Evolutionary conservation across 176 grass and related monocot genomes (phyloP), one percentile per base, ranked within the genome.

Genomic region (Ensete ventricosum): DNA sequence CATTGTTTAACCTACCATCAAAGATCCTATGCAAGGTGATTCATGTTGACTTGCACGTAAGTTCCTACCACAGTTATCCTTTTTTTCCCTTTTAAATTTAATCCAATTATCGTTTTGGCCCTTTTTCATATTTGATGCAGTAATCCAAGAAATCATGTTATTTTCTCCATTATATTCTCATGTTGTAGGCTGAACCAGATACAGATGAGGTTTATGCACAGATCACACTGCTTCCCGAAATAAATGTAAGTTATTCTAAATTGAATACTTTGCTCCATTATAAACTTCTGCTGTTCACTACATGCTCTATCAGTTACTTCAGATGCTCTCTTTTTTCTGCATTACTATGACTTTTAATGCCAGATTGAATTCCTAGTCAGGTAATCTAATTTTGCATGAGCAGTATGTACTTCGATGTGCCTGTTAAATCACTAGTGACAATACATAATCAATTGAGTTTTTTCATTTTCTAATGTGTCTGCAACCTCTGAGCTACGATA

Each of bases 191-290:
- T 14, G 96, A 99, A 80, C 77, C 84, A 79, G 96, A 99, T 83
- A 94, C 86, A 8, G 96, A 99, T 86, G 96, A 99, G 90, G 96
- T 99, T 70, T 99, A 88, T 52, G 86, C 96, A 77, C 96, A 95
- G 85, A 99, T 99, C 79, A 99, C 88, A 83, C 63, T 99, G 72
- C 84, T 90, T 43, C 91, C 91, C 52, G 96, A 95, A 80, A 12
- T 84, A 76, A 71, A 81, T 75, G 96, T 94, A 80, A 85, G 90
- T 55, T 52, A 53, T 48, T 23, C 25, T 11, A 34, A 34, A 3
- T 34, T 34, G 29, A 34, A 34, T 34, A 34, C 29, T 34, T 34
- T 34, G 29, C 29, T 34, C 29, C 29, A 34, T 34, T 34, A 34
- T 34, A 34, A 34, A 34, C 29, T 34, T 34, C 2, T 34, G 3